Conservation (phyloP, 2,329 filamentous ascomycete species). For the Cladosporium sp. region DNA sequence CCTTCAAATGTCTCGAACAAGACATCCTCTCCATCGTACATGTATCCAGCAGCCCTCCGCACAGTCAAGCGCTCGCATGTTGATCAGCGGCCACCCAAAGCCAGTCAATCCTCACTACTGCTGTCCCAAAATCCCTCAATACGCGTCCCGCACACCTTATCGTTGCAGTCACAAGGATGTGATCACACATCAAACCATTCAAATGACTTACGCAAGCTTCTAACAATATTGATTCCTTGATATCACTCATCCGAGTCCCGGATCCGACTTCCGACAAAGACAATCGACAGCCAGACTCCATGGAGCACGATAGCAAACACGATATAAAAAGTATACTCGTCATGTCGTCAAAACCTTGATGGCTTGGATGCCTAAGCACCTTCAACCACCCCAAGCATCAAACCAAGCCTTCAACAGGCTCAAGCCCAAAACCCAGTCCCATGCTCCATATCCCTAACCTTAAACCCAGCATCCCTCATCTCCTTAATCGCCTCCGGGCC, state of each 20-base stretch:
- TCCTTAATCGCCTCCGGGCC: constrained; percentile 39
- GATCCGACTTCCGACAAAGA: neutral
- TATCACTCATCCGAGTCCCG: too few relatives aligned
- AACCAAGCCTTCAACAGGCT: too few relatives aligned
- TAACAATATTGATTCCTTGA: neutral
- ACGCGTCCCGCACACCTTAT: too few relatives aligned
- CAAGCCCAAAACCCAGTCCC: constrained; percentile 18
- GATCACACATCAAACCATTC: neutral
- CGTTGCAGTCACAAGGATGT: neutral
- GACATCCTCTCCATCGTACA: too few relatives aligned
- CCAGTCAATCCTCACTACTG: too few relatives aligned
- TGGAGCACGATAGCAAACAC: neutral
- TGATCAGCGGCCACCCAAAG: neutral
- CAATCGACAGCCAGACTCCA: neutral
- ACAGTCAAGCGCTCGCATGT: neutral
- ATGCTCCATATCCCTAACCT: constrained; percentile 28
- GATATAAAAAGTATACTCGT: neutral
- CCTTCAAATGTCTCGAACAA: too few relatives aligned
- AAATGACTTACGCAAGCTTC: neutral
- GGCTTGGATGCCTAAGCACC: too few relatives aligned
- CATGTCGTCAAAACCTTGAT: neutral
- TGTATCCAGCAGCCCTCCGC: too few relatives aligned
- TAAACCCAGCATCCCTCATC: constrained; percentile 45
- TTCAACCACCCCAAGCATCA: too few relatives aligned
- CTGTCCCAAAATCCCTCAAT: neutral